Evolutionary conservation across 176 grass and related monocot species (phyloP).

Genomic region (Pontederia crassipes): DNA sequence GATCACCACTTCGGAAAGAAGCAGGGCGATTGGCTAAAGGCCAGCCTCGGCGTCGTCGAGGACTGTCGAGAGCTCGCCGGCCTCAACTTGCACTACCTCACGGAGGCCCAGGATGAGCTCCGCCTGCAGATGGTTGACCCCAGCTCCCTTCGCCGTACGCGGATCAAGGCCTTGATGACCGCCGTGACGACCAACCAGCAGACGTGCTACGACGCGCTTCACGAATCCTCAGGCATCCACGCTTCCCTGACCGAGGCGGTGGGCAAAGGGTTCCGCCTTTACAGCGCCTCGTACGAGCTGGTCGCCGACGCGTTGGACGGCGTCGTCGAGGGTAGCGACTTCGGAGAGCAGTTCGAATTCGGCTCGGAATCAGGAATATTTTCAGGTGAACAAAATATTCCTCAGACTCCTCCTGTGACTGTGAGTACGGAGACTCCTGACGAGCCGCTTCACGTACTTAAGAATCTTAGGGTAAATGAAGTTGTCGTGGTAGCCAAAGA

Average conservation of each 20-base stretch:
- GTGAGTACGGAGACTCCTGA: no score
- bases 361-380: background rate
- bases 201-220: slow-evolving; percentile 17
- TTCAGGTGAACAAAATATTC: no score
- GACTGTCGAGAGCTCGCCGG: background rate
- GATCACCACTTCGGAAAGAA: no score
- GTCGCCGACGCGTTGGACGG: background rate
- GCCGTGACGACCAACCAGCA: slow-evolving; percentile 21
- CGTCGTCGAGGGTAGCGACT: no score
- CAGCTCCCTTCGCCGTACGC: background rate
- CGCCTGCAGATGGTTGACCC: background rate
- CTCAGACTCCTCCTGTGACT: no score
- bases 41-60: background rate
- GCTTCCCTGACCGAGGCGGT: slow-evolving; percentile 8
- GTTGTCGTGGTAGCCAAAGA: slow-evolving; percentile 1
- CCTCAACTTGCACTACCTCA: background rate
- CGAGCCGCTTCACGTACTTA: no score
- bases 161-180: slow-evolving; percentile 18
- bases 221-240: slow-evolving; percentile 7
- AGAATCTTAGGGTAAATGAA: background rate
- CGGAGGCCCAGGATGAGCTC: background rate
- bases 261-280: slow-evolving; percentile 8
- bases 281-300: slow-evolving; percentile 12
- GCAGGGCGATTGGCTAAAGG: background rate
- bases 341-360: no score